Evolutionary conservation across 192 early-diverging fungal species (phyloP).

Genomic region (Coemansia sp.): DNA sequence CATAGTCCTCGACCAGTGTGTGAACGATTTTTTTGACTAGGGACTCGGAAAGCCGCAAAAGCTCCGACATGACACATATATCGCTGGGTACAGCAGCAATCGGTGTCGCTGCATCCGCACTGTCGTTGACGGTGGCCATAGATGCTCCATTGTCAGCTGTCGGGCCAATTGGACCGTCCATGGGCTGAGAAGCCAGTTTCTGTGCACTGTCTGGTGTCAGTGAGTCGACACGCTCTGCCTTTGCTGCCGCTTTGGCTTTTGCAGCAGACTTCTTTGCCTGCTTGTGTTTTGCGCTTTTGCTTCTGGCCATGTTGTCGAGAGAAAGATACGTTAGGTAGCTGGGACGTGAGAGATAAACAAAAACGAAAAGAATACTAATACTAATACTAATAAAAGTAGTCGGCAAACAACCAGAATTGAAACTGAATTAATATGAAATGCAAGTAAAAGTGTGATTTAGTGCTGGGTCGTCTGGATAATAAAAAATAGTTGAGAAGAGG

Average conservation of each 20-base stretch:
- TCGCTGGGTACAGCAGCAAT: not conserved
- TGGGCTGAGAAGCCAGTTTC: not conserved
- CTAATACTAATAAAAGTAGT: no score
- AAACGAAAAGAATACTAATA: no score
- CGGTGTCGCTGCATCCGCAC: not conserved
- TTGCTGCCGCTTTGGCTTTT: not conserved
- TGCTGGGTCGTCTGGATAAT: no score
- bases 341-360: no score
- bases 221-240: not conserved
- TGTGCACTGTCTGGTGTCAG: not conserved
- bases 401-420: no score
- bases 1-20: not conserved
- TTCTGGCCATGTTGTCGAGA: slow-evolving; percentile 6
- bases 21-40: not conserved
- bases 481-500: no score
- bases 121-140: not conserved
- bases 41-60: not conserved
- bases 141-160: not conserved
- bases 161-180: not conserved
- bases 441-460: no score
- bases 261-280: slow-evolving; percentile 8
- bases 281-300: not conserved
- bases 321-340: no score
- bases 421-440: no score
- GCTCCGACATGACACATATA: not conserved